Conservation (phyloP, 768 basidiomycete species). For the Termitomyces sp. region DNA sequence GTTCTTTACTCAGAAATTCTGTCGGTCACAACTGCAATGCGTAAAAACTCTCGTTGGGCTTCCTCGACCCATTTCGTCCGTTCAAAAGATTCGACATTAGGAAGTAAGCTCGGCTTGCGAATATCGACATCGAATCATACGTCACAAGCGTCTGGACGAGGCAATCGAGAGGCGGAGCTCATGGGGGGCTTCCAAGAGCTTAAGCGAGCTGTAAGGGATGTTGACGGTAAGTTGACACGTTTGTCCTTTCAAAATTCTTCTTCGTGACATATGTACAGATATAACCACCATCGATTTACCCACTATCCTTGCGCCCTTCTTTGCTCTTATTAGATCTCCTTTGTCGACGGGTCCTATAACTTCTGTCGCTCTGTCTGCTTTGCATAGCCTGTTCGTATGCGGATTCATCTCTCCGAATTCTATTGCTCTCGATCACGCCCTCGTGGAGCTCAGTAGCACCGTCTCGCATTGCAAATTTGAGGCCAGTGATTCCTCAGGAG, state of each 20-base stretch:
- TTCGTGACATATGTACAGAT: conserved; percentile 40
- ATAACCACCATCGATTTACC: conserved; percentile 55
- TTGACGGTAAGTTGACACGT: conserved; percentile 50
- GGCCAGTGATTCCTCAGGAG: conserved; percentile 94
- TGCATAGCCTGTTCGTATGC: conserved; percentile 86
- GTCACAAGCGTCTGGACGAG: conserved; percentile 43
- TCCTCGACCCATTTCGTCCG: conserved; percentile 63
- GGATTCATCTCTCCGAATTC: conserved; percentile 64
- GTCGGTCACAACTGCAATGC: conserved; percentile 90
- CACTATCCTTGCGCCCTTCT: conserved; percentile 80
- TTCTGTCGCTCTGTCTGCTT: conserved; percentile 83
- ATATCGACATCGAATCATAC: conserved; percentile 50
- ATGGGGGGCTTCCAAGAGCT: conserved; percentile 90
- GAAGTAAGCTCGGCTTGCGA: conserved; percentile 72
- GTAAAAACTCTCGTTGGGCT: conserved; percentile 97
- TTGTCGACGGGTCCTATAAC: conserved; percentile 97
- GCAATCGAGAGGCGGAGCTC: conserved; percentile 75
- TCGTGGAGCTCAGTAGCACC: conserved; percentile 83
- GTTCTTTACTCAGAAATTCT: conserved; percentile 89
- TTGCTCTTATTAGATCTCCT: conserved; percentile 89
- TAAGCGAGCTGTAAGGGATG: conserved; percentile 67
- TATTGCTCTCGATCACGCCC: conserved; percentile 56
- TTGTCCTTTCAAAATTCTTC: conserved; percentile 6
- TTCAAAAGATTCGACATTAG: conserved; percentile 64
- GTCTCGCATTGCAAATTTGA: conserved; percentile 98